Evolutionary conservation across 139 green algal genomes (phyloP), one percentile per base, ranked within the genome.

Genomic region (Edaphochlamys debaryana): DNA sequence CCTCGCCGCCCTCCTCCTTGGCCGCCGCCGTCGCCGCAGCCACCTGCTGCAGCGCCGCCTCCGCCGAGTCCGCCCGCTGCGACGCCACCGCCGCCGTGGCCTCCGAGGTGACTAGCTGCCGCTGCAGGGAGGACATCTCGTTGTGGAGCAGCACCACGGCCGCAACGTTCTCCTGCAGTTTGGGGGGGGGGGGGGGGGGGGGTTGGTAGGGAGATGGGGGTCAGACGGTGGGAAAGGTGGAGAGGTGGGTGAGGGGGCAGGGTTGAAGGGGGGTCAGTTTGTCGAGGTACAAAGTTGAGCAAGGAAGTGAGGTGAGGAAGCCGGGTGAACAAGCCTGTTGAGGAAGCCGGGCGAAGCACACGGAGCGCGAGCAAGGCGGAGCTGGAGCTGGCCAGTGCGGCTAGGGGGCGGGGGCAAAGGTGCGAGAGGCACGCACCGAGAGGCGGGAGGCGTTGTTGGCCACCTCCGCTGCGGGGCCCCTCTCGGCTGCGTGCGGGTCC

Each of bases 71-170:
- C 22, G 85, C 63, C 25, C 85, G 50, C n/a, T 37, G 37, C 22
- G 68, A 56, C 23, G 85, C 78, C 40, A 40, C 85, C 38, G 56
- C 36, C 64, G 73, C 60, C 52, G 70, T 22, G 2, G 71, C 79
- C 62, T 82, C 62, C 0, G 40, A 23, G 0, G 71, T 83, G 32
- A 69, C 63, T 64, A 89, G 42, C 79, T 89, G 85, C 29, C 69
- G 68, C 81, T 90, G 77, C 42, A 86, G 62, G 8, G n/a, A 27
- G 22, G 63, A 50, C 54, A 92, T 83, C 72, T 92, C 89, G 52
- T 87, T 82, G 1, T 83, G 74, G 48, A 94, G 79, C 60, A 91
- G 69, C 69, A 91, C 80, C 30, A 93, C 83, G 3, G 89, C 86
- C 25, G 80, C 64, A 54, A 95, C 79, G 34, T 90, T 85, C 38